These are phyloP conservation scores for Trichosporon coremiiforme DNA, from an alignment of 1,284 basidiomycete genomes.

Conservation along the genomic window DNA sequence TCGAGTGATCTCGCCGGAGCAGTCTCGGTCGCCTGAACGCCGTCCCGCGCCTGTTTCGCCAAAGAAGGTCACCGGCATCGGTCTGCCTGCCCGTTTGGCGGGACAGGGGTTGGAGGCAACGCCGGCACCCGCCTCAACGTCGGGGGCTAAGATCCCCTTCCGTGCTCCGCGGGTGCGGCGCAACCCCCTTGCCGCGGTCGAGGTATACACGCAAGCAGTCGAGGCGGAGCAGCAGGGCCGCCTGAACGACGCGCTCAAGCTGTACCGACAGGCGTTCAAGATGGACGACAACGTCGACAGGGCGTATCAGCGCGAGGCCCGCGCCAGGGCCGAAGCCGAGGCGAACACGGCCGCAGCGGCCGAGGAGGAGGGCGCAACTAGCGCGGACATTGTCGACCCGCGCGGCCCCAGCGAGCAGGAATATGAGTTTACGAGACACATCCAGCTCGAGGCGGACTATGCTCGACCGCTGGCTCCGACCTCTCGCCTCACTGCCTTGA, in stretches of 20 bases:
- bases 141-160: conserved; percentile 25
- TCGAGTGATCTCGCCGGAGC: background rate
- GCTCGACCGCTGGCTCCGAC: conserved; percentile 27
- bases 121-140: background rate
- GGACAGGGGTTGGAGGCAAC: background rate
- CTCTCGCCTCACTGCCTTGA: conserved; percentile 22
- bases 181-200: conserved; percentile 60
- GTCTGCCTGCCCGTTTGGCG: background rate
- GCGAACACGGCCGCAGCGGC: conserved; percentile 1
- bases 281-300: conserved; percentile 60
- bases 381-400: conserved; percentile 45
- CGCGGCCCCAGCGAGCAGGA: conserved; percentile 40
- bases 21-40: background rate
- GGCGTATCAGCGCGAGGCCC: conserved; percentile 36
- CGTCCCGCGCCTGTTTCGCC: background rate
- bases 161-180: conserved; percentile 28
- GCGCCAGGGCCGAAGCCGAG: conserved; percentile 18
- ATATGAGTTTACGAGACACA: conserved; percentile 51
- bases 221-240: conserved; percentile 71
- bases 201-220: conserved; percentile 69
- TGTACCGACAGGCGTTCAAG: conserved; percentile 78
- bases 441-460: conserved; percentile 53
- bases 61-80: conserved; percentile 7
- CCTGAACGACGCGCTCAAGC: conserved; percentile 69
- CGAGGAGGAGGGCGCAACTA: conserved; percentile 27